Evolutionary conservation across 768 basidiomycete genomes (phyloP).

Genomic region (Tephrocybe sp.): DNA sequence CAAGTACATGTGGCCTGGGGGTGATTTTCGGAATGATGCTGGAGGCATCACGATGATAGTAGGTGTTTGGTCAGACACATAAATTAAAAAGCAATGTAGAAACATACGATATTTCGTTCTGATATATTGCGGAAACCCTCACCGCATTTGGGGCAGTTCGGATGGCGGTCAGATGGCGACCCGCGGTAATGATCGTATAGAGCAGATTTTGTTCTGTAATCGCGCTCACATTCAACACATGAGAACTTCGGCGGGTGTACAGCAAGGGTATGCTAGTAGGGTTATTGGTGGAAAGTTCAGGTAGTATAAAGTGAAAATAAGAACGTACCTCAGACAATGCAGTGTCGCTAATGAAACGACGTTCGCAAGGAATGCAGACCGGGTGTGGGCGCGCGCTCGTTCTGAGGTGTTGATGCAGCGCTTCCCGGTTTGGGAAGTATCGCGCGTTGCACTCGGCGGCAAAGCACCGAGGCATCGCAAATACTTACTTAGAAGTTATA

Average conservation of each 20-base stretch:
- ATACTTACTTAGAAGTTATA: too few relatives aligned
- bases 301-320: neutral
- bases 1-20: neutral
- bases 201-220: neutral
- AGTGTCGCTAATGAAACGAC: constrained; percentile 7
- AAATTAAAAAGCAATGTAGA: neutral
- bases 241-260: constrained; percentile 5
- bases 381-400: constrained; percentile 4
- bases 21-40: constrained; percentile 1
- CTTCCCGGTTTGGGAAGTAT: constrained; percentile 8
- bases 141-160: constrained; percentile 8
- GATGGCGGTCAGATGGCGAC: constrained; percentile 5
- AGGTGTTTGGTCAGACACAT: neutral
- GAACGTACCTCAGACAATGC: constrained; percentile 7
- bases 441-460: constrained; percentile 6
- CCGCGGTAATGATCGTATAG: constrained; percentile 10
- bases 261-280: constrained; percentile 5
- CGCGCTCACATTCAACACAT: constrained; percentile 1
- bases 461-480: constrained; percentile 12
- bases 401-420: constrained; percentile 12
- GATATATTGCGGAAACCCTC: constrained; percentile 2
- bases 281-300: neutral
- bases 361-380: constrained; percentile 4
- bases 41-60: neutral
- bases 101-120: constrained; percentile 1